Evolutionary conservation across 164 flowering plant species (phyloP).

Genomic region (Litsea cubeba): DNA sequence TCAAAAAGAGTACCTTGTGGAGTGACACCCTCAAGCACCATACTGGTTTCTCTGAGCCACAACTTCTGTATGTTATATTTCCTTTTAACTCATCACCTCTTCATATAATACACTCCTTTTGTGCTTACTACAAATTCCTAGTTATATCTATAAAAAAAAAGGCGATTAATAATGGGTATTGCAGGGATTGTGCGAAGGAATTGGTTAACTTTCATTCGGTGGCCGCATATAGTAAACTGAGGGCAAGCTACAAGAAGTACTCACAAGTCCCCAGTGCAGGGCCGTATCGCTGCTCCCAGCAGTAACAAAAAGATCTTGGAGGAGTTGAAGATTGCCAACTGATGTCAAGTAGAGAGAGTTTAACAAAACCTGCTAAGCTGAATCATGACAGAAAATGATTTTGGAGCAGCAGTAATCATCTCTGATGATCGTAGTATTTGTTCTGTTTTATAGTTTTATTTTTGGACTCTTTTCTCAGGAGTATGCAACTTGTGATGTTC

Average conservation of each 20-base stretch:
- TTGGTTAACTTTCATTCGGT: constrained; percentile 45
- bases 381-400: too few species aligned
- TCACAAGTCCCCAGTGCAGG: constrained; percentile 35
- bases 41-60: constrained; percentile 65
- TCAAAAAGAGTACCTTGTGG: constrained; percentile 59
- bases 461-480: too few species aligned
- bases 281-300: constrained; percentile 59
- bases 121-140: background rate
- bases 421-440: too few species aligned
- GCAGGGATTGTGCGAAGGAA: constrained; percentile 64
- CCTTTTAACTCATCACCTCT: background rate
- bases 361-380: too few species aligned
- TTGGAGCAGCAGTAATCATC: too few species aligned
- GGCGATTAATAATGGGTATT: constrained; percentile 1
- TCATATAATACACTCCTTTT: background rate
- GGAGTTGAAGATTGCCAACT: background rate
- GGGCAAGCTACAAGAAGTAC: constrained; percentile 55
- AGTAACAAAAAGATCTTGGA: constrained; percentile 35
- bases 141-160: background rate
- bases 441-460: too few species aligned
- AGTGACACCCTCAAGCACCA: constrained; percentile 61
- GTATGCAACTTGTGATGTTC: too few species aligned
- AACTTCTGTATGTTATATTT: constrained; percentile 27
- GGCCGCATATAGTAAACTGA: constrained; percentile 41
- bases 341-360: background rate